Conservation (phyloP, 2,329 filamentous ascomycete species). For the Fusarium oxysporum region DNA sequence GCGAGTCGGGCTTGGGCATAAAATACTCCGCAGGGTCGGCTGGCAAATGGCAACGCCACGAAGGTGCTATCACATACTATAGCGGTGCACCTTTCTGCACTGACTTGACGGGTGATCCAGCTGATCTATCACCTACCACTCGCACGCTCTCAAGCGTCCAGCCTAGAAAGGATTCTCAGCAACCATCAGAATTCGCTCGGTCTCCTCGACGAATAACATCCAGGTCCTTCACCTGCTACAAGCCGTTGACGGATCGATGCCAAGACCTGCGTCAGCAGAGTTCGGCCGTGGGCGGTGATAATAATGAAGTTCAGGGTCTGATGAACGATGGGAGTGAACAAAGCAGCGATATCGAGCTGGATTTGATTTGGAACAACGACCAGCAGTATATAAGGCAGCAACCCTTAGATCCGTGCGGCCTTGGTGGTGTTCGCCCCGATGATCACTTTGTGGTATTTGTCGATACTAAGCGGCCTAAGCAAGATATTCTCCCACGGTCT, state of each 20-base stretch:
- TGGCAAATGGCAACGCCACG: conserved; percentile 66
- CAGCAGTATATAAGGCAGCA: conserved; percentile 52
- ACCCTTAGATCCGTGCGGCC: conserved; percentile 66
- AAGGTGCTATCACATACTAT: conserved; percentile 86
- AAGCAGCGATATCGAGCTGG: conserved; percentile 54
- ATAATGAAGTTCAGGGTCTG: conserved; percentile 43
- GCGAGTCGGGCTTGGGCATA: conserved; percentile 59
- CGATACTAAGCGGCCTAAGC: conserved; percentile 58
- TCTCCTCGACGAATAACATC: conserved; percentile 56
- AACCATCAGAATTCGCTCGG: conserved; percentile 27
- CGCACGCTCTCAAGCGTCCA: conserved; percentile 56
- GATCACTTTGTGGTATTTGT: conserved; percentile 71
- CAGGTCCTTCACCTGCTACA: conserved; percentile 61
- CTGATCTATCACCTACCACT: conserved; percentile 60
- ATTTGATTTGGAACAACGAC: conserved; percentile 59
- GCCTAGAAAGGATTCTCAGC: conserved; percentile 38
- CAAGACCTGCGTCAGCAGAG: background rate
- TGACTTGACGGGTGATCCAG: conserved; percentile 77
- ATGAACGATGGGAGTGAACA: conserved; percentile 49
- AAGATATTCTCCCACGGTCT: conserved; percentile 14
- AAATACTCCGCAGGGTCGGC: conserved; percentile 61
- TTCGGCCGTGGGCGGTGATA: conserved; percentile 46
- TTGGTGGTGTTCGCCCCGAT: conserved; percentile 66
- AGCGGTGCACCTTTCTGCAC: conserved; percentile 83
- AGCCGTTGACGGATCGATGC: conserved; percentile 60